Percentiles rank a stretch among this genome's conserved stretches.
These are phyloP conservation scores for Breynia disticha DNA, from an alignment of 441 rosid genomes.

Conservation along the genomic window DNA sequence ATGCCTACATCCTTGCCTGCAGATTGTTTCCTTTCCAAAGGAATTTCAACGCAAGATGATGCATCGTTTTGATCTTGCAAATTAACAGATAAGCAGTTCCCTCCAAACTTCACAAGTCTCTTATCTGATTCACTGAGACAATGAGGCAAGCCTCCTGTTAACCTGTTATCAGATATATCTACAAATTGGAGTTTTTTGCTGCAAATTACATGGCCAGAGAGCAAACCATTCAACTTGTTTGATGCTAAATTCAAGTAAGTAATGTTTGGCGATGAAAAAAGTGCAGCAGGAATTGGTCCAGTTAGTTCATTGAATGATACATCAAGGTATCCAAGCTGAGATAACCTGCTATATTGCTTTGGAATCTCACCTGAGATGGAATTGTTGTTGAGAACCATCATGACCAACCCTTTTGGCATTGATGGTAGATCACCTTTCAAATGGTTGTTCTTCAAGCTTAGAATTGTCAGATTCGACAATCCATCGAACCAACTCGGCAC, in stretches of 20 bases:
- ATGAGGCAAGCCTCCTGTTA: constrained; percentile 49
- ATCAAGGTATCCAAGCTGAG: constrained; percentile 35
- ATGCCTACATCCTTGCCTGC: constrained; percentile 31
- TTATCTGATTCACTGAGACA: constrained; percentile 32
- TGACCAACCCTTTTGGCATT: constrained; percentile 35
- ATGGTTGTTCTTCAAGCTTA: constrained; percentile 46
- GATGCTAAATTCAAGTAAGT: constrained; percentile 48
- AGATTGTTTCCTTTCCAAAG: constrained; percentile 20
- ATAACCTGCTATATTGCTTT: constrained; percentile 27
- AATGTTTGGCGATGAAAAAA: constrained; percentile 45
- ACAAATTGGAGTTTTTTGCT: constrained; percentile 45
- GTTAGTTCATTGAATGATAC: constrained; percentile 31
- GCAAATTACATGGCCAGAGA: constrained; percentile 39
- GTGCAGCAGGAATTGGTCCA: constrained; percentile 31
- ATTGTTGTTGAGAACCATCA: constrained; percentile 31
- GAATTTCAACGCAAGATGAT: constrained; percentile 43
- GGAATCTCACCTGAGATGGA: constrained; percentile 40
- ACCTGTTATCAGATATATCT: constrained; percentile 50
- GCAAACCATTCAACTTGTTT: constrained; percentile 43
- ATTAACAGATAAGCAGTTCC: constrained; percentile 52
- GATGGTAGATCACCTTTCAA: constrained; percentile 32
- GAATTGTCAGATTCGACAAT: constrained; percentile 35
- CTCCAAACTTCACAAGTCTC: constrained; percentile 27
- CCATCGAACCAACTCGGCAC: constrained; percentile 48
- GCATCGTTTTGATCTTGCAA: constrained; percentile 35